Evolutionary conservation across 371 early-diverging fungal genomes (phyloP).

Genomic region (Funneliformis caledonium): DNA sequence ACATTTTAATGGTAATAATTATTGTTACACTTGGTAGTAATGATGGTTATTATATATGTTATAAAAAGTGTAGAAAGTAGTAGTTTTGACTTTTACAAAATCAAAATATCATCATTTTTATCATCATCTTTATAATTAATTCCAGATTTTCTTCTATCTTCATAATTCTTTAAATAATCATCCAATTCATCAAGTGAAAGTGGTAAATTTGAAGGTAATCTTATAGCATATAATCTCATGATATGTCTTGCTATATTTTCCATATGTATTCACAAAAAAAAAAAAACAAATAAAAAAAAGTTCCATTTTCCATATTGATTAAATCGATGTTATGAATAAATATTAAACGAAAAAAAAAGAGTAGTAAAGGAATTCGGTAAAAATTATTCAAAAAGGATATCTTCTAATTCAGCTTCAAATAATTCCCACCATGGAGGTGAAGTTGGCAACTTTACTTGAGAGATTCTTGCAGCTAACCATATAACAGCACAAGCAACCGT

Average conservation of each 20-base stretch:
- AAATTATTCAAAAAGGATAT: conserved; percentile 51
- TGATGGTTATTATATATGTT: no score
- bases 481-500: conserved; percentile 91
- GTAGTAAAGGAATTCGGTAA: background rate
- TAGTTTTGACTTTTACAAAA: no score
- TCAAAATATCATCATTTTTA: no score
- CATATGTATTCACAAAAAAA: conserved; percentile 30
- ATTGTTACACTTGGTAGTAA: no score
- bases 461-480: conserved; percentile 78
- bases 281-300: conserved; percentile 20
- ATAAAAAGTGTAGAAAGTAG: no score
- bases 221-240: conserved; percentile 31
- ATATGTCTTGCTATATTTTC: conserved; percentile 39
- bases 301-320: no score
- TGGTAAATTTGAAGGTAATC: conserved; percentile 32
- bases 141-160: background rate
- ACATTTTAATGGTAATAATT: no score
- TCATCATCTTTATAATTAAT: background rate
- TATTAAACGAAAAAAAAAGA: background rate
- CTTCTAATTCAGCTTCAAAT: conserved; percentile 78
- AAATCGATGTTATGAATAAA: background rate
- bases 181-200: conserved; percentile 34
- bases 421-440: conserved; percentile 86
- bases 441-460: conserved; percentile 68
- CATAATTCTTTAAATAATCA: conserved; percentile 14